A percentile compares a stretch with the other conserved stretches of the same genome.
Evolutionary conservation across 2,329 filamentous ascomycete species (phyloP).

Genomic region (Xylaria sp.): DNA sequence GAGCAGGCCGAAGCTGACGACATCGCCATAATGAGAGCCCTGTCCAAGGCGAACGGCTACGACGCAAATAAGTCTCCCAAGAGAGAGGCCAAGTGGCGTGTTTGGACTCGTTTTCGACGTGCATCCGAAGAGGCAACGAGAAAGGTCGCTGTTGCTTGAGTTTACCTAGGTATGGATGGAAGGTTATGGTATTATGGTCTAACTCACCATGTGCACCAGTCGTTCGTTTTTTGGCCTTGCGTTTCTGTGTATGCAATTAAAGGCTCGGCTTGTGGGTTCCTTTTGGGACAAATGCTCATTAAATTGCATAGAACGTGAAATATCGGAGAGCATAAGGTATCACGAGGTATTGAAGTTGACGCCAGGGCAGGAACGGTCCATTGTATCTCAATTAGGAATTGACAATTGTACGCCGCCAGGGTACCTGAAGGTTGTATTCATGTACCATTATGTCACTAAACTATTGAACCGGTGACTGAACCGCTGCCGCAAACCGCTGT

Average conservation of each 20-base stretch:
- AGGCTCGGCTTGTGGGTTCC: not conserved
- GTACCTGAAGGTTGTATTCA: not conserved
- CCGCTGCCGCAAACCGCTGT: not conserved
- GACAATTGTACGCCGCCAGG: not conserved
- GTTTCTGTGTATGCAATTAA: not conserved
- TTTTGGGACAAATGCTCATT: not conserved
- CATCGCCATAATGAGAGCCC: constrained; percentile 1
- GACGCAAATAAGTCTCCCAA: constrained; percentile 20
- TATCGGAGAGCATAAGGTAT: constrained; percentile 1
- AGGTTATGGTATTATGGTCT: too few relatives aligned
- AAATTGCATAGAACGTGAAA: not conserved
- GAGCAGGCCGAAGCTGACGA: constrained; percentile 37
- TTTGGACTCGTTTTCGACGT: constrained; percentile 39
- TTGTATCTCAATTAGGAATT: not conserved
- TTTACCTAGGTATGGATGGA: too few relatives aligned
- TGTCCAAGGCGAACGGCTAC: constrained; percentile 4
- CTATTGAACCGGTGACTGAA: not conserved
- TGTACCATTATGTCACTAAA: not conserved
- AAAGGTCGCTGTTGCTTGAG: constrained; percentile 26
- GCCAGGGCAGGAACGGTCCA: too few relatives aligned
- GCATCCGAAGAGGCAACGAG: constrained; percentile 23
- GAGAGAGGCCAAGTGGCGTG: constrained; percentile 37
- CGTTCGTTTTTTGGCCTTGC: not conserved
- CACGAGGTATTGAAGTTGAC: not conserved
- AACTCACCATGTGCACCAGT: not conserved